Evolutionary conservation across 1,139 yeast species (phyloP).

Genomic region (Arxiozyma slooffiae): DNA sequence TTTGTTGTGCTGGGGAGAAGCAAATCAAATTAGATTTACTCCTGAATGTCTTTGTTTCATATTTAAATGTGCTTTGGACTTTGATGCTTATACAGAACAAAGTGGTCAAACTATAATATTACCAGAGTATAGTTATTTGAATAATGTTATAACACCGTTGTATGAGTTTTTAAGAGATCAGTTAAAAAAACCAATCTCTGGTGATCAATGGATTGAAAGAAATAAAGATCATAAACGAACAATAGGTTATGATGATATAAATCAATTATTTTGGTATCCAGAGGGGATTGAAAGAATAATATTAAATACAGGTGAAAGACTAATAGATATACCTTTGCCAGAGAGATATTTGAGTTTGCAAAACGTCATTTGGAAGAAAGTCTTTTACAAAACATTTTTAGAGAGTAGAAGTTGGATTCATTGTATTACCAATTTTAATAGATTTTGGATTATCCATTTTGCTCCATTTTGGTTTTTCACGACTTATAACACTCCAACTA

Average conservation of each 20-base stretch:
- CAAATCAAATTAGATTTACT: conserved; percentile 70
- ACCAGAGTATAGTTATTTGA: conserved; percentile 41
- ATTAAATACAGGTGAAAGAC: conserved; percentile 35
- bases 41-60: conserved; percentile 82
- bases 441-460: conserved; percentile 76
- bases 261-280: conserved; percentile 75
- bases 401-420: conserved; percentile 77
- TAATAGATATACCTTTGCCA: conserved; percentile 38
- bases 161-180: conserved; percentile 55
- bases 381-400: conserved; percentile 60
- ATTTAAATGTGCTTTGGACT: conserved; percentile 67
- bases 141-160: conserved; percentile 65
- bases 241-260: conserved; percentile 80
- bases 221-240: conserved; percentile 60
- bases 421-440: conserved; percentile 61
- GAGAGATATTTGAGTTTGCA: conserved; percentile 41
- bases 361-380: conserved; percentile 52
- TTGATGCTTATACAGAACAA: conserved; percentile 30
- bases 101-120: not conserved
- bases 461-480: conserved; percentile 78
- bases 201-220: conserved; percentile 38
- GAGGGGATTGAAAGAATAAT: conserved; percentile 47
- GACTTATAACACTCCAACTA: conserved; percentile 63
- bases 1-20: conserved; percentile 81
- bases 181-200: conserved; percentile 34